Base-by-base conservation (phyloP, 805 yeast species). In the Hanseniaspora guilliermondii region DNA sequence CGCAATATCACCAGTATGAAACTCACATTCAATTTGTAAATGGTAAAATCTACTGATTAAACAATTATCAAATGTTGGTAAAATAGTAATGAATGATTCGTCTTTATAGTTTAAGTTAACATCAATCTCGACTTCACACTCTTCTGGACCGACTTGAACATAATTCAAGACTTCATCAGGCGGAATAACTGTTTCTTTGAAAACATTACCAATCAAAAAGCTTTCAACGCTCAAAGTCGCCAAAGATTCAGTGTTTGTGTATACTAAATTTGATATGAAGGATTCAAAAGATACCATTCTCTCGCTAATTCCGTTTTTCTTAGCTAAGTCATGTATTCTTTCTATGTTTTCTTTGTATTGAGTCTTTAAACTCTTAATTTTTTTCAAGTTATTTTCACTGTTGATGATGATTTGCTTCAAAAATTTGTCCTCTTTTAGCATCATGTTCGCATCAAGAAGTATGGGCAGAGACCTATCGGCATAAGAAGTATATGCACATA, bases 1-100 rank as follows among this genome's bases (percentile, higher is more conserved):
- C 11, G 38, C 27, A 2, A 7, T 19, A 9, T 41, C 32, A 8
- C 55, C 49, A 9, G n/a, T 52, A 7, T 6, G 14, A 25, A 52
- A 52, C 21, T 44, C 49, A 52, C 55, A 52, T n/a, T 52, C 45
- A 6, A 52, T 32, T 27, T 52, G 35, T n/a, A 53, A 19, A 17
- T 76, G 71, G 62, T 83, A 82, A 17, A 75, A 64, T 61, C 87
- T 71, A 4, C 82, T 75, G n/a, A 80, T 70, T 54, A 78, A 65
- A 64, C 87, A 83, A 49, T 74, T 75, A 59, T 82, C 85, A 64
- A 82, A 82, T 53, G 74, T 74, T 1, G 87, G 87, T 17, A 79
- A 63, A 53, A 83, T 63, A 1, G 80, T 78, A 47, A 76, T 72
- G 47, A 67, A 67, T 38, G 75, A 70, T 53, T 75, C 74, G 46